A percentile compares a stretch with the other conserved stretches of the same genome.
Conservation (phyloP, 2,329 filamentous ascomycete genomes). For the Bipolaris oryzae region DNA sequence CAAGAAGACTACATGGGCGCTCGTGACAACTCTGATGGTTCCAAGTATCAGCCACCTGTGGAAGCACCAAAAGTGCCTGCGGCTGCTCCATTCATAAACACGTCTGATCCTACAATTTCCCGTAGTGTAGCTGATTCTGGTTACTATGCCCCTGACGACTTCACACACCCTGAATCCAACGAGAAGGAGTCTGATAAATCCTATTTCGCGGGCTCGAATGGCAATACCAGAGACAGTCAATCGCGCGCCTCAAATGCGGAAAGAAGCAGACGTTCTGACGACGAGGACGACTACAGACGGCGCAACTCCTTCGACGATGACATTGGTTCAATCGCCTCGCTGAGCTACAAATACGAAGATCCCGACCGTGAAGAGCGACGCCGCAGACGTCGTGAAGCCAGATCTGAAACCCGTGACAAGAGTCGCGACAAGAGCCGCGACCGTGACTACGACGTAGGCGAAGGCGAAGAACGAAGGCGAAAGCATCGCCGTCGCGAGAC, state of each 20-base stretch:
- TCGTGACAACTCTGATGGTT: constrained; percentile 5
- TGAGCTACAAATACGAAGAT: constrained; percentile 36
- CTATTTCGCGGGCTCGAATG: constrained; percentile 42
- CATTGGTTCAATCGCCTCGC: constrained; percentile 30
- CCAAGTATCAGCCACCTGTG: constrained; percentile 20
- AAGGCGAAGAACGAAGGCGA: constrained; percentile 37
- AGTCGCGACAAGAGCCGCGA: constrained; percentile 49
- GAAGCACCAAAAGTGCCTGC: constrained; percentile 27
- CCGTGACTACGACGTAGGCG: constrained; percentile 39
- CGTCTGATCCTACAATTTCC: constrained; percentile 20
- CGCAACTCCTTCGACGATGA: constrained; percentile 28
- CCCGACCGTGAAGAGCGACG: constrained; percentile 41
- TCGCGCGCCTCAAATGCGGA: constrained; percentile 18
- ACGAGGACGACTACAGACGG: constrained; percentile 18
- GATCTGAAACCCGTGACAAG: constrained; percentile 35
- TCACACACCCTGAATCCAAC: constrained; percentile 16
- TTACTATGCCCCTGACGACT: constrained; percentile 43
- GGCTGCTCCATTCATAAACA: constrained; percentile 16
- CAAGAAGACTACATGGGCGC: constrained; percentile 52
- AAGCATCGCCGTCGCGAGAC: constrained; percentile 45
- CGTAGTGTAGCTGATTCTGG: constrained; percentile 39
- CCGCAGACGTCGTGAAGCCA: constrained; percentile 30
- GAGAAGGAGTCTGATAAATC: constrained; percentile 46
- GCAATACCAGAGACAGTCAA: constrained; percentile 33
- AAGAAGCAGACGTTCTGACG: constrained; percentile 10